phyloP scores from a whole-genome alignment of 768 basidiomycete genomes.

The Podaxis sp. region DNA sequence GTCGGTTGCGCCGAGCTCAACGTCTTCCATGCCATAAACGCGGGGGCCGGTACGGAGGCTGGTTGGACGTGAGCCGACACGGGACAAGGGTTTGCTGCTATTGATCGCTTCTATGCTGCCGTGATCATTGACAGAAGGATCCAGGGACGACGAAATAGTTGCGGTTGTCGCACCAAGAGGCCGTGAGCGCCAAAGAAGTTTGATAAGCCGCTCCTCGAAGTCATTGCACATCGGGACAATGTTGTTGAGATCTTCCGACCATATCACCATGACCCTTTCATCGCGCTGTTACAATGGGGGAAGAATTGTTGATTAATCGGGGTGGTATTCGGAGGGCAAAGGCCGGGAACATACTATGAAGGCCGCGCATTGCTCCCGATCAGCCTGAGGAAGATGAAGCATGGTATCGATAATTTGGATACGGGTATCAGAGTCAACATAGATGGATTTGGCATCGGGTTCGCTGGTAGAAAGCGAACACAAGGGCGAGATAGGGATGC shows the following conservation, averaged over 20 bases:
- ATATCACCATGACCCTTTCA: slow-evolving; percentile 82
- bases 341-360: slow-evolving; percentile 66
- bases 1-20: background rate
- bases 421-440: slow-evolving; percentile 79
- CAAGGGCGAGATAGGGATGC: background rate
- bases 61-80: background rate
- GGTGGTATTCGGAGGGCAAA: background rate
- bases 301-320: background rate
- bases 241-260: slow-evolving; percentile 77
- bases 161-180: slow-evolving; percentile 20
- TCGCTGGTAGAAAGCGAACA: slow-evolving; percentile 33
- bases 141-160: slow-evolving; percentile 16
- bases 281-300: slow-evolving; percentile 51
- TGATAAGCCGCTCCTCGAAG: slow-evolving; percentile 77
- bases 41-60: background rate
- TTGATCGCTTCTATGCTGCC: slow-evolving; percentile 1
- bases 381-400: slow-evolving; percentile 71
- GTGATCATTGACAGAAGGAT: slow-evolving; percentile 11
- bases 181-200: slow-evolving; percentile 70
- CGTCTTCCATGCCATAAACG: slow-evolving; percentile 7
- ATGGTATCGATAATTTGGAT: slow-evolving; percentile 86
- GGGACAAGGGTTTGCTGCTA: background rate
- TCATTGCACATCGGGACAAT: slow-evolving; percentile 75
- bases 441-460: slow-evolving; percentile 57
- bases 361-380: slow-evolving; percentile 86